phyloP scores from a whole-genome alignment of 768 basidiomycete species.

The Amanita inopinata region DNA sequence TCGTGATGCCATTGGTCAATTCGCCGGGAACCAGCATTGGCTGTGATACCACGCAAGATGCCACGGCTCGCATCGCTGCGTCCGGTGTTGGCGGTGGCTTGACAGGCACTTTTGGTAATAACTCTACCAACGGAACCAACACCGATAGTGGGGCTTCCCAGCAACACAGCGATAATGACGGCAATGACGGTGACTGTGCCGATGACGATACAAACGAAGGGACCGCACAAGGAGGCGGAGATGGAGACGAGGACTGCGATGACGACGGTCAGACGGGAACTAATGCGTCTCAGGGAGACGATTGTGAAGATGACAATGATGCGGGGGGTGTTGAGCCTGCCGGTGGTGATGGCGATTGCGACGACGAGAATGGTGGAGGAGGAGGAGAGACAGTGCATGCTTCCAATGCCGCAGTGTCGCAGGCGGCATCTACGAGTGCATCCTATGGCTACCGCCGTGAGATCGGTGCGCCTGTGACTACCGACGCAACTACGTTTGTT shows the following conservation, averaged over 20 bases:
- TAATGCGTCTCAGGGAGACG: too few relatives aligned
- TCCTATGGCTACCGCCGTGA: too few relatives aligned
- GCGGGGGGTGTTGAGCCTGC: not conserved
- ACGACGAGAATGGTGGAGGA: conserved; percentile 1
- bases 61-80: conserved; percentile 27
- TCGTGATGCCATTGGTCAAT: conserved; percentile 40
- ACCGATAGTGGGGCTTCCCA: too few relatives aligned
- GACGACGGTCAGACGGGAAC: conserved; percentile 9
- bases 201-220: too few relatives aligned
- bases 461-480: too few relatives aligned
- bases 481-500: too few relatives aligned
- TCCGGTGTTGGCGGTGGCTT: conserved; percentile 36
- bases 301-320: too few relatives aligned
- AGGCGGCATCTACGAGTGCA: too few relatives aligned
- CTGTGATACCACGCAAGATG: conserved; percentile 33
- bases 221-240: too few relatives aligned
- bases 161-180: conserved; percentile 8
- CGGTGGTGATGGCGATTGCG: not conserved
- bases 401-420: too few relatives aligned
- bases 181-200: conserved; percentile 6
- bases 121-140: conserved; percentile 5
- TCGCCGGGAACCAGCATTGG: conserved; percentile 33
- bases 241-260: conserved; percentile 8
- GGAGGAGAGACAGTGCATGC: not conserved
- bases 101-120: conserved; percentile 18